Evolutionary conservation across 495 filamentous ascomycete genomes (phyloP).

Genomic region (Thermochaetoides thermophila): DNA sequence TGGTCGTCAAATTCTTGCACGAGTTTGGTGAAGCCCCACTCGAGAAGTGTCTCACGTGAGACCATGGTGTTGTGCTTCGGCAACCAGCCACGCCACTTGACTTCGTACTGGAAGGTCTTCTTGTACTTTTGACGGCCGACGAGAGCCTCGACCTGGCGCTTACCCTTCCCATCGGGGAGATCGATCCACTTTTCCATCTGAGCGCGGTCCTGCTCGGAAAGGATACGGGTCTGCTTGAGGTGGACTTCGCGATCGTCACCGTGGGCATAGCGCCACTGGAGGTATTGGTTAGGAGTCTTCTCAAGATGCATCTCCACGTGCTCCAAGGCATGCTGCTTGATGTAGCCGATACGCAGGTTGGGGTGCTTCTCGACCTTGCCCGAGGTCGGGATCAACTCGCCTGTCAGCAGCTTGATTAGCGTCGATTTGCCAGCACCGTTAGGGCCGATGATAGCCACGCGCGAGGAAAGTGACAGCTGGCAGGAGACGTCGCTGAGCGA

Average conservation of each 20-base stretch:
- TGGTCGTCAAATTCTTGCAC: slow-evolving; percentile 98
- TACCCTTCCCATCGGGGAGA: slow-evolving; percentile 63
- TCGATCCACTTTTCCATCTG: slow-evolving; percentile 87
- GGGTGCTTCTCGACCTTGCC: slow-evolving; percentile 97
- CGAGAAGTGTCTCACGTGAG: slow-evolving; percentile 79
- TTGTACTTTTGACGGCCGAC: slow-evolving; percentile 98
- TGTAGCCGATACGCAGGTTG: slow-evolving; percentile 96
- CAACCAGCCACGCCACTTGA: slow-evolving; percentile 80
- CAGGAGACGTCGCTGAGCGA: slow-evolving; percentile 79
- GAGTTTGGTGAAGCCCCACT: slow-evolving; percentile 78
- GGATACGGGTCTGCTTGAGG: slow-evolving; percentile 89
- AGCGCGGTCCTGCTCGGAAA: slow-evolving; percentile 68
- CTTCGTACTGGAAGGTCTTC: slow-evolving; percentile 98
- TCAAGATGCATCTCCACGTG: slow-evolving; percentile 99
- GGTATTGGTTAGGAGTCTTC: slow-evolving; percentile 96
- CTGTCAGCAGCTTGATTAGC: slow-evolving; percentile 94
- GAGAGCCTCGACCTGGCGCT: slow-evolving; percentile 66
- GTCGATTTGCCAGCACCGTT: slow-evolving; percentile 99
- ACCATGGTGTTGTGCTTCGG: slow-evolving; percentile 89
- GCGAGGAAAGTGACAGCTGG: slow-evolving; percentile 74
- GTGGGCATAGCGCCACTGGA: slow-evolving; percentile 96
- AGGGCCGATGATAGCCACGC: slow-evolving; percentile 87
- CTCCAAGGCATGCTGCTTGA: slow-evolving; percentile 97
- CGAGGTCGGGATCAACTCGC: slow-evolving; percentile 71
- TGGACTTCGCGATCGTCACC: slow-evolving; percentile 94